phyloP scores from a whole-genome alignment of 2,329 filamentous ascomycete genomes.

The Rutstroemia sp. region DNA sequence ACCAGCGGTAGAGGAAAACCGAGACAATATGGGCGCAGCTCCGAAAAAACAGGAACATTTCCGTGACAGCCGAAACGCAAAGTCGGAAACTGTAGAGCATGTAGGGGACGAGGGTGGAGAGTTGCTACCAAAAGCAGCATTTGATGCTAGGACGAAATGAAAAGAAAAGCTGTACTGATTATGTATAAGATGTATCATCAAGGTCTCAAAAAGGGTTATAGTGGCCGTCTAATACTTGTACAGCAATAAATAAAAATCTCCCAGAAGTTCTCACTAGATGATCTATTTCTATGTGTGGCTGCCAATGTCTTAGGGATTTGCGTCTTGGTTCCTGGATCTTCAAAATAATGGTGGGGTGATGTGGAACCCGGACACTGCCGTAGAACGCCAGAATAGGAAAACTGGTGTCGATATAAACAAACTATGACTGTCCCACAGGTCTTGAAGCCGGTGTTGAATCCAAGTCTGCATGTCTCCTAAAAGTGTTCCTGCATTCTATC shows the following conservation, averaged over 20 bases:
- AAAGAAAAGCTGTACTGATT: slow-evolving; percentile 11
- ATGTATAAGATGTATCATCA: slow-evolving; percentile 23
- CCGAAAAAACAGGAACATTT: neutral
- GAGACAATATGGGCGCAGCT: neutral
- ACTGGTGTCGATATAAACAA: too few relatives aligned
- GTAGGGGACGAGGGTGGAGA: slow-evolving; percentile 34
- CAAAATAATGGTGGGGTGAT: too few relatives aligned
- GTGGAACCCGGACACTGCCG: too few relatives aligned
- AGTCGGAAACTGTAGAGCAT: slow-evolving; percentile 15
- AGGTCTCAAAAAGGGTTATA: slow-evolving; percentile 6
- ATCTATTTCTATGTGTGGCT: too few relatives aligned
- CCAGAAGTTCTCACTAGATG: too few relatives aligned
- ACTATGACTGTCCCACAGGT: too few relatives aligned
- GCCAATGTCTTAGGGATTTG: too few relatives aligned
- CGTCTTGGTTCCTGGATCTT: too few relatives aligned
- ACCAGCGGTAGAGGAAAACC: neutral
- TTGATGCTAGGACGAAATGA: slow-evolving; percentile 32
- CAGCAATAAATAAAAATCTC: neutral
- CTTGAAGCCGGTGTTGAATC: too few relatives aligned
- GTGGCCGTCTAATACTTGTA: neutral
- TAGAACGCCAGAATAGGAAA: too few relatives aligned
- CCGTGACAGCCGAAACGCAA: slow-evolving; percentile 19
- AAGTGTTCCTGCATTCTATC: too few relatives aligned
- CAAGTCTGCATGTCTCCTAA: too few relatives aligned
- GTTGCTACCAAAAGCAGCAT: slow-evolving; percentile 41